A percentile compares a stretch with the other conserved stretches of the same genome.
These are phyloP conservation scores for Reutealis trisperma DNA, from an alignment of 345 rosid genomes.

Conservation along the genomic window DNA sequence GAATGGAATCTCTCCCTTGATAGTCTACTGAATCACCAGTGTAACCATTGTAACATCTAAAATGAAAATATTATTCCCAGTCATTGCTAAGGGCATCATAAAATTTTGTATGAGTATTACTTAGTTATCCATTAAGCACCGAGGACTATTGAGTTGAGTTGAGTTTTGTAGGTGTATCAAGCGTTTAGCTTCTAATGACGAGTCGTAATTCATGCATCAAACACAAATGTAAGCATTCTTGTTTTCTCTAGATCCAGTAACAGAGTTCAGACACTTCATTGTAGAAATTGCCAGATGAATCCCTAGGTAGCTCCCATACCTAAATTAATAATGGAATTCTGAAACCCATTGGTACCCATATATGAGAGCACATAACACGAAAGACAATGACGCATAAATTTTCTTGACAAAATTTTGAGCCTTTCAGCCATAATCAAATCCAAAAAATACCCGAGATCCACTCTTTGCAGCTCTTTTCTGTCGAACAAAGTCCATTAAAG, in stretches of 20 bases:
- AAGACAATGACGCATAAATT: background rate
- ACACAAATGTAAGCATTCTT: background rate
- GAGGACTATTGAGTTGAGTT: background rate
- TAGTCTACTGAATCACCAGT: background rate
- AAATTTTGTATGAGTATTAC: background rate
- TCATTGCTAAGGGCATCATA: background rate
- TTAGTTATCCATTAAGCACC: background rate
- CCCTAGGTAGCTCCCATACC: background rate
- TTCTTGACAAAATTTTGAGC: background rate
- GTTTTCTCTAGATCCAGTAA: background rate
- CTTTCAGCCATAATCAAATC: slow-evolving; percentile 3
- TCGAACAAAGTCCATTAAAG: slow-evolving; percentile 81
- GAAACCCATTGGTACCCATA: background rate
- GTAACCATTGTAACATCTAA: background rate
- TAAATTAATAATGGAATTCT: background rate
- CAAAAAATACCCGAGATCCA: slow-evolving; percentile 52
- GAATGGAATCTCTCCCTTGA: background rate
- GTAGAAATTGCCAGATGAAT: background rate
- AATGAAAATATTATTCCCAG: background rate
- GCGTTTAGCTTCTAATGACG: background rate
- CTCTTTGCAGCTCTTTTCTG: slow-evolving; percentile 64
- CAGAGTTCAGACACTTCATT: background rate
- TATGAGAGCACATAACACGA: background rate
- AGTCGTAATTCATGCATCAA: background rate
- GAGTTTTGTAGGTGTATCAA: background rate